Evolutionary conservation across 352 stramenopile genomes (phyloP).

Genomic region (Globisporangium polare): DNA sequence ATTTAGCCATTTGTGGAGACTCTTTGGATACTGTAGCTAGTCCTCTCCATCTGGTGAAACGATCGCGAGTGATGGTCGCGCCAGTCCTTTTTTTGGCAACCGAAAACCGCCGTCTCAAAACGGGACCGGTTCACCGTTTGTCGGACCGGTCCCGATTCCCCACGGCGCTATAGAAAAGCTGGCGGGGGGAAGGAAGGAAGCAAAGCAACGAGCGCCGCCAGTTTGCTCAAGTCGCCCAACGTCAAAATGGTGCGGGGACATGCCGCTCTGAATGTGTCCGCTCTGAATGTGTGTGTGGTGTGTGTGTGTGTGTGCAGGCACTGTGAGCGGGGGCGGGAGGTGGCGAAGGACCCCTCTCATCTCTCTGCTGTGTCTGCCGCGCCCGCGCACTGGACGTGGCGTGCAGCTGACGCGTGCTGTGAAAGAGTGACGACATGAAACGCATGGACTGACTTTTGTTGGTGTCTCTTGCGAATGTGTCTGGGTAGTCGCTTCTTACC

Average conservation of each 20-base stretch:
- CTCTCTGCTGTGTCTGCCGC: neutral
- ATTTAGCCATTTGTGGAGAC: too few species aligned
- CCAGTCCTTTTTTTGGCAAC: neutral
- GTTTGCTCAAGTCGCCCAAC: constrained; percentile 19
- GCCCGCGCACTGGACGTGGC: neutral
- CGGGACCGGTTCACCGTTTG: neutral
- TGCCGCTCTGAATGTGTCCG: neutral
- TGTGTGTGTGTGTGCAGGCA: neutral
- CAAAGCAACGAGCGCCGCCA: constrained; percentile 4
- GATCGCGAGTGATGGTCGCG: constrained; percentile 3
- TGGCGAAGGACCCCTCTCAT: neutral
- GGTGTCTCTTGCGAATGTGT: neutral
- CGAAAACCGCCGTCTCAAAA: neutral
- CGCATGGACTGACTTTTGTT: neutral
- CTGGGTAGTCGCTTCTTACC: constrained; percentile 56
- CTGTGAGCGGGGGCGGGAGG: neutral
- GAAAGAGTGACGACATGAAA: neutral
- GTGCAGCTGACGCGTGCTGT: too few species aligned
- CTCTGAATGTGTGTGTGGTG: neutral
- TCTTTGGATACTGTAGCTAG: neutral
- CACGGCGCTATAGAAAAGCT: constrained; percentile 5
- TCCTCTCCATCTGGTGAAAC: neutral
- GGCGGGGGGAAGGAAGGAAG: constrained; percentile 10
- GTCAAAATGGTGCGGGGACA: constrained; percentile 13
- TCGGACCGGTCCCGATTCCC: neutral